Evolutionary conservation across 2,329 filamentous ascomycete species (phyloP).

Genomic region (Microsporum ferrugineum): DNA sequence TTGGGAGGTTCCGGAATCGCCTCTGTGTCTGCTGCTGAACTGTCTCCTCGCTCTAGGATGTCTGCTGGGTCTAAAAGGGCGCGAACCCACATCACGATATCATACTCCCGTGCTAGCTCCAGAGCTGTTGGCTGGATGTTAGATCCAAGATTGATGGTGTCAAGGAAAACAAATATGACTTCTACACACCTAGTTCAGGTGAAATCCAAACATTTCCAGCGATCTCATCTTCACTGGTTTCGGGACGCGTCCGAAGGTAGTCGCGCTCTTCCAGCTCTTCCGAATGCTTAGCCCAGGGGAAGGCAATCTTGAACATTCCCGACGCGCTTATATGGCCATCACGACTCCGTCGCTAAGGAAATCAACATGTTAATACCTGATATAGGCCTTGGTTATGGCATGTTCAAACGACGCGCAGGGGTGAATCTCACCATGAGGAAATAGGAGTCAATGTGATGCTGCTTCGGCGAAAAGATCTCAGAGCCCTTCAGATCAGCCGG

Average conservation of each 20-base stretch:
- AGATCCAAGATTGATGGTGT: conserved; percentile 11
- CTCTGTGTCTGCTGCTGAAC: conserved; percentile 48
- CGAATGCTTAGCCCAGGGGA: conserved; percentile 50
- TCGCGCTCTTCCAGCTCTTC: conserved; percentile 51
- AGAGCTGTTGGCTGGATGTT: conserved; percentile 48
- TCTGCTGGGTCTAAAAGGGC: conserved; percentile 84
- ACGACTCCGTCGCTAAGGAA: conserved; percentile 47
- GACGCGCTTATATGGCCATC: conserved; percentile 56
- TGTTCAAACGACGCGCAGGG: not conserved
- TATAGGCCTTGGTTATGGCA: not conserved
- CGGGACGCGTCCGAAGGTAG: conserved; percentile 70
- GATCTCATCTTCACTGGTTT: conserved; percentile 80
- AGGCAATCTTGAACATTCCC: conserved; percentile 60
- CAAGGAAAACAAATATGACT: not conserved
- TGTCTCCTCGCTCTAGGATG: conserved; percentile 37
- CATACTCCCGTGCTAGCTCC: conserved; percentile 73
- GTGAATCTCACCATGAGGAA: conserved; percentile 65
- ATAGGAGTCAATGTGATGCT: conserved; percentile 65
- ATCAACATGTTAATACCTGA: not conserved
- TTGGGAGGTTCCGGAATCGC: conserved; percentile 71
- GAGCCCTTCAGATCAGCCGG: conserved; percentile 79
- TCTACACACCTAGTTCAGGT: conserved; percentile 50
- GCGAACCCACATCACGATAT: conserved; percentile 73
- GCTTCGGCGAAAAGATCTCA: conserved; percentile 65
- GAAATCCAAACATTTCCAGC: conserved; percentile 96